Evolutionary conservation across 1,284 basidiomycete genomes (phyloP).

Genomic region (Ceratobasidium papillatum): DNA sequence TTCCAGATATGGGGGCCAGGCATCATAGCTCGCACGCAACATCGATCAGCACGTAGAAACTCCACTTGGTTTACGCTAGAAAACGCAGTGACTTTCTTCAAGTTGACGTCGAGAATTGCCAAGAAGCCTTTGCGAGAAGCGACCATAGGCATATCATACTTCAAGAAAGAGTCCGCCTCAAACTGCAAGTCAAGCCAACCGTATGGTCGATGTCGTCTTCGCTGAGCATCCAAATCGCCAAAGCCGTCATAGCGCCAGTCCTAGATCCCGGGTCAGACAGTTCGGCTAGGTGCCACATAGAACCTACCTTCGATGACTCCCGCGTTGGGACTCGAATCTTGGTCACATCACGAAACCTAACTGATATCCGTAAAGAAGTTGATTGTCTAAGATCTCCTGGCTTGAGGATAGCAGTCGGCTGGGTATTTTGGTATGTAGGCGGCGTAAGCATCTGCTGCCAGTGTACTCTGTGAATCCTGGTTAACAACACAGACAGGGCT

Average conservation of each 20-base stretch:
- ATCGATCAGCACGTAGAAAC: constrained; percentile 77
- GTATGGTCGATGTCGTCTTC: constrained; percentile 66
- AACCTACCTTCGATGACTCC: constrained; percentile 78
- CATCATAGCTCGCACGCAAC: constrained; percentile 53
- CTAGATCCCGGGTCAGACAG: constrained; percentile 51
- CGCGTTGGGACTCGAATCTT: constrained; percentile 84
- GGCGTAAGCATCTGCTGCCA: constrained; percentile 86
- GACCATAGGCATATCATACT: constrained; percentile 83
- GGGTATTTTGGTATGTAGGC: constrained; percentile 71
- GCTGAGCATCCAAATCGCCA: constrained; percentile 56
- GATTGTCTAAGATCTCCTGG: constrained; percentile 85
- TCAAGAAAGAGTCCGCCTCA: constrained; percentile 83
- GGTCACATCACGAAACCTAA: constrained; percentile 80
- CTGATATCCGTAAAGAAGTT: constrained; percentile 77
- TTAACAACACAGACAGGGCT: neutral
- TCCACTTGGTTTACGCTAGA: constrained; percentile 89
- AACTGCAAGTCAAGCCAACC: constrained; percentile 75
- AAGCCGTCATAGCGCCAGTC: constrained; percentile 86
- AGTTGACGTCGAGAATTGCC: constrained; percentile 77
- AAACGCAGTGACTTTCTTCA: constrained; percentile 79
- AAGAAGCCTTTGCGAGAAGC: constrained; percentile 77
- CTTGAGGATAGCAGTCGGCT: constrained; percentile 64
- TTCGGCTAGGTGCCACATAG: neutral
- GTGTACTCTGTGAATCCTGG: constrained; percentile 60
- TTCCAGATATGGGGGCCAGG: constrained; percentile 59